Conservation (phyloP, 179 eudicot genomes). For the Patellifolia procumbens region DNA sequence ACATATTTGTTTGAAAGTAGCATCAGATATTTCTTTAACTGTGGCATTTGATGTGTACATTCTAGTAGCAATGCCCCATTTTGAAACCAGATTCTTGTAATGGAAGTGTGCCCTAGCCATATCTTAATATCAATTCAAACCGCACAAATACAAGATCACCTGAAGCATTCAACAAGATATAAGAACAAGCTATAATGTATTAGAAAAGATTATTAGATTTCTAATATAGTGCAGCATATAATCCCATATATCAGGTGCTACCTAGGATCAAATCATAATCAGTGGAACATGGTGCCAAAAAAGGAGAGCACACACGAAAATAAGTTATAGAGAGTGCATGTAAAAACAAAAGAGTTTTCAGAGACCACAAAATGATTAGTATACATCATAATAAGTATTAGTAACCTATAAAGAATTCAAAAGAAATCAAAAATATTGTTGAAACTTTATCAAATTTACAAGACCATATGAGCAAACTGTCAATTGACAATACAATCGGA, state of each 20-base stretch:
- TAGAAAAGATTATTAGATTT: background rate
- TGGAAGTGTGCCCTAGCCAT: conserved; percentile 36
- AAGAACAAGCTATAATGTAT: background rate
- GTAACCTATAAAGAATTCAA: background rate
- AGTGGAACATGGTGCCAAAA: background rate
- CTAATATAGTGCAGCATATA: background rate
- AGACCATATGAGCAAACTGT: background rate
- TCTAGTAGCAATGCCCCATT: conserved; percentile 34
- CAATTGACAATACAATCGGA: too few relatives aligned
- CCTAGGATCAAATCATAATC: background rate
- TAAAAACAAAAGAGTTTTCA: background rate
- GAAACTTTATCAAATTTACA: background rate
- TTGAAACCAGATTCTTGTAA: conserved; percentile 22
- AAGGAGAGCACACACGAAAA: background rate
- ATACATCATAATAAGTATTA: background rate
- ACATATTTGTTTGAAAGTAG: conserved; percentile 47
- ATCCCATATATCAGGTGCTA: background rate
- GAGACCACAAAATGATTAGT: background rate
- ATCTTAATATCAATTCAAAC: conserved; percentile 2
- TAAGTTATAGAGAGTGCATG: background rate
- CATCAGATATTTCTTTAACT: conserved; percentile 37
- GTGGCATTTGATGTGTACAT: conserved; percentile 50
- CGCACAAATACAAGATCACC: background rate
- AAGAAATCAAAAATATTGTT: background rate
- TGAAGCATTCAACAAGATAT: background rate